These are phyloP conservation scores for Hanseniaspora uvarum DNA, from an alignment of 1,139 yeast genomes.

Conservation along the genomic window DNA sequence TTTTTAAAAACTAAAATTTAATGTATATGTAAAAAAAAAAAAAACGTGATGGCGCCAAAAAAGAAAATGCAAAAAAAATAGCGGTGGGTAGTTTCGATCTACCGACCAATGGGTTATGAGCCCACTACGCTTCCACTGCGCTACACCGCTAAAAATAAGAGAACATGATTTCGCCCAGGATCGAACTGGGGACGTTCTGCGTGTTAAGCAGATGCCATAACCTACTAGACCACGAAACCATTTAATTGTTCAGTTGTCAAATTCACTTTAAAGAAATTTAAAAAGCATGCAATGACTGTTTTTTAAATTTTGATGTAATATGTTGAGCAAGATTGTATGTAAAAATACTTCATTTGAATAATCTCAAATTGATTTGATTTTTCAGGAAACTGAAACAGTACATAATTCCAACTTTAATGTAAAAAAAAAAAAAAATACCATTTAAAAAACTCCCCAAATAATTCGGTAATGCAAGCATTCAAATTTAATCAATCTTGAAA, in stretches of 20 bases:
- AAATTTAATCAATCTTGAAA: no score
- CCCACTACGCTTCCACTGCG: conserved; percentile 99
- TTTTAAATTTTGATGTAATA: no score
- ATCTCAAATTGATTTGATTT: no score
- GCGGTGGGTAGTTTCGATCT: conserved; percentile 99
- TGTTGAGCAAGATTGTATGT: no score
- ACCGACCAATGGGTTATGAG: conserved; percentile 99
- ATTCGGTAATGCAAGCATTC: no score
- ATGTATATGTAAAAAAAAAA: background rate
- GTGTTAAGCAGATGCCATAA: conserved; percentile 99
- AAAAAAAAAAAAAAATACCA: no score
- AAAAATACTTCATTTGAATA: no score
- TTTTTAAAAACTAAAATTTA: background rate
- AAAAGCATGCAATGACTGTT: no score
- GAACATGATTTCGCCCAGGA: conserved; percentile 90
- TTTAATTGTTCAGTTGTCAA: conserved; percentile 23
- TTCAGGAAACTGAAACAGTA: no score
- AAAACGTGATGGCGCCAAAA: background rate
- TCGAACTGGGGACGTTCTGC: conserved; percentile 99
- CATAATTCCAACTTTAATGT: no score
- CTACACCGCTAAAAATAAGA: conserved; percentile 56
- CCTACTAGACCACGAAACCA: conserved; percentile 93
- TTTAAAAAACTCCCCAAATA: no score
- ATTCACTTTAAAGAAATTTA: background rate
- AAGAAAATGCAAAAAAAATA: conserved; percentile 32